phyloP scores from a whole-genome alignment of 2,329 filamentous ascomycete species.

The Pseudopithomyces chartarum region DNA sequence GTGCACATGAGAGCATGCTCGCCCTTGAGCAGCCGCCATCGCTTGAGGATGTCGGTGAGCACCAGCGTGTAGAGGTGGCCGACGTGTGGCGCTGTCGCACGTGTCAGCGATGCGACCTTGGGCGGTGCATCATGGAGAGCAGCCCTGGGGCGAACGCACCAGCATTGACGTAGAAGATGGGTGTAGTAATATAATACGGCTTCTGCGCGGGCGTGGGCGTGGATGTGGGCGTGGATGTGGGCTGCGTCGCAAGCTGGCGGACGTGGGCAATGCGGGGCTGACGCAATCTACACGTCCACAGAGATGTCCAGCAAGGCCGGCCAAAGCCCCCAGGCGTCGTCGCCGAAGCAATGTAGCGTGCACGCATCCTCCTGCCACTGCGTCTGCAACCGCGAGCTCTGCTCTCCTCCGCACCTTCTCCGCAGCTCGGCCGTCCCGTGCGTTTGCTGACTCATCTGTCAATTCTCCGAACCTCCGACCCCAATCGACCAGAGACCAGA shows the following conservation, averaged over 20 bases:
- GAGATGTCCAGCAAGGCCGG: constrained; percentile 8
- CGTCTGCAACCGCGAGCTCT: constrained; percentile 6
- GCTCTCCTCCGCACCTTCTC: constrained; percentile 9
- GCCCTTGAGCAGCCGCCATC: constrained; percentile 83
- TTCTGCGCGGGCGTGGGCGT: constrained; percentile 56
- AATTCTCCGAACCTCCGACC: background rate
- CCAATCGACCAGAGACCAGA: too few species aligned
- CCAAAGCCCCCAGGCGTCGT: constrained; percentile 19
- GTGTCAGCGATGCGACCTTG: background rate
- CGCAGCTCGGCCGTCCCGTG: background rate
- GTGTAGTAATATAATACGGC: constrained; percentile 93
- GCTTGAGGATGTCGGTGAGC: constrained; percentile 86
- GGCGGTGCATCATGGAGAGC: background rate
- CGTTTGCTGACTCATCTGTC: background rate
- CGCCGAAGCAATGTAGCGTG: constrained; percentile 26
- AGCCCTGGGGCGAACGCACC: constrained; percentile 57
- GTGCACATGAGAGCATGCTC: constrained; percentile 77
- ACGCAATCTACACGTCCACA: constrained; percentile 34
- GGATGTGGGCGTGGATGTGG: constrained; percentile 31
- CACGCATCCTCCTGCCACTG: constrained; percentile 35
- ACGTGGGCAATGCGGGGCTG: constrained; percentile 19
- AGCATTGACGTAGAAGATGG: constrained; percentile 99
- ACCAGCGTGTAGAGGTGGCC: constrained; percentile 95
- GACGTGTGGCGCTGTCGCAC: constrained; percentile 77
- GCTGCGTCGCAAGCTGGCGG: constrained; percentile 24